A percentile compares a stretch with the other conserved stretches of the same genome.
Evolutionary conservation across 2,329 filamentous ascomycete species (phyloP).

Genomic region (Epichloe coenophiala): DNA sequence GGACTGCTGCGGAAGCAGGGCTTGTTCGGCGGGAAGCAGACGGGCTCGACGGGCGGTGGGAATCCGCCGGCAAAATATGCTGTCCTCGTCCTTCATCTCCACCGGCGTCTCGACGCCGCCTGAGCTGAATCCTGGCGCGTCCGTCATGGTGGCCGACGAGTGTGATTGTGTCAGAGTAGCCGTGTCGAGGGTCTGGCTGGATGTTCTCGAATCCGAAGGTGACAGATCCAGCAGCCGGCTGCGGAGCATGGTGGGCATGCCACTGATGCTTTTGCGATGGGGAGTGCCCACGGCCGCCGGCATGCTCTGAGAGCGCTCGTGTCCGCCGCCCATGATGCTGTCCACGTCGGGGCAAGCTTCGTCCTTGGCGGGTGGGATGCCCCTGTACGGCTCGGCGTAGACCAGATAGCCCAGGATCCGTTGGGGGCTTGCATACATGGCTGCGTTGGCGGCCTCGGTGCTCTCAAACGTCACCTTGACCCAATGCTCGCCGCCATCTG

Average conservation of each 20-base stretch:
- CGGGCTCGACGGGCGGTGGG: slow-evolving; percentile 51
- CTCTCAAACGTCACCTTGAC: slow-evolving; percentile 77
- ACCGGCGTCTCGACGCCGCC: slow-evolving; percentile 13
- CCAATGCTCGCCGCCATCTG: slow-evolving; percentile 80
- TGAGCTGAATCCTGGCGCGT: slow-evolving; percentile 9
- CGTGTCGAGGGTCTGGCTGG: slow-evolving; percentile 45
- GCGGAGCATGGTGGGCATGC: slow-evolving; percentile 22
- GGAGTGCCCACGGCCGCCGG: slow-evolving; percentile 17
- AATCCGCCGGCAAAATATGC: slow-evolving; percentile 46
- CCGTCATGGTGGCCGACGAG: slow-evolving; percentile 31
- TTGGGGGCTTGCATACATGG: slow-evolving; percentile 57
- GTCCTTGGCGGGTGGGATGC: slow-evolving; percentile 50
- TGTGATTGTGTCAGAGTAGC: slow-evolving; percentile 33
- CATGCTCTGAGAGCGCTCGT: slow-evolving; percentile 22
- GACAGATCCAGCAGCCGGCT: slow-evolving; percentile 26
- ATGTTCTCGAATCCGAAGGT: slow-evolving; percentile 32
- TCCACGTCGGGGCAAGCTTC: slow-evolving; percentile 44
- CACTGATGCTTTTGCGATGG: slow-evolving; percentile 14
- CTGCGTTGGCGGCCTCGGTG: slow-evolving; percentile 54
- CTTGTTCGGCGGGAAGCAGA: slow-evolving; percentile 56
- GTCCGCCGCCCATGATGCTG: slow-evolving; percentile 19
- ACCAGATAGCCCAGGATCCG: slow-evolving; percentile 57
- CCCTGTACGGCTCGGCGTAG: slow-evolving; percentile 56
- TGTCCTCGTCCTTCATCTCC: slow-evolving; percentile 20
- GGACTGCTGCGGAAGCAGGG: slow-evolving; percentile 55